Evolutionary conservation across 352 stramenopile species (phyloP).

Genomic region (Pythium plurisporium): DNA sequence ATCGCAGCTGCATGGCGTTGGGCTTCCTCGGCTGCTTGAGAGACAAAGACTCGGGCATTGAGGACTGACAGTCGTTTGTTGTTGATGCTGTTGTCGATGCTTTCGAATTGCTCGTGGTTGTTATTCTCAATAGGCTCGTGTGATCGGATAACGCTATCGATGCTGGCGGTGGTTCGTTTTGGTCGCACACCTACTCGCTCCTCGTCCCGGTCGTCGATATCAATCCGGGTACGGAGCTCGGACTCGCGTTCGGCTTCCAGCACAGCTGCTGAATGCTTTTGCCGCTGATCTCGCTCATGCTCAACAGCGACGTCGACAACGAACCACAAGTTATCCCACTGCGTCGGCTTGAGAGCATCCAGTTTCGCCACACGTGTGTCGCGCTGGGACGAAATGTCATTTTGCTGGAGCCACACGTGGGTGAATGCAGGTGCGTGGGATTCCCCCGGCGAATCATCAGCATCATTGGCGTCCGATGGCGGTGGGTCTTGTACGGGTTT

Average conservation of each 20-base stretch:
- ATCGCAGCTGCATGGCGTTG: constrained; percentile 45
- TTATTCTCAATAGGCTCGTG: neutral
- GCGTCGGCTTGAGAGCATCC: neutral
- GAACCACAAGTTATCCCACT: constrained; percentile 27
- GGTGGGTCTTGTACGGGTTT: neutral
- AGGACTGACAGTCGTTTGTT: constrained; percentile 12
- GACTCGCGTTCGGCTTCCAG: constrained; percentile 7
- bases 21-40: constrained; percentile 15
- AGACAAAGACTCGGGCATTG: constrained; percentile 9
- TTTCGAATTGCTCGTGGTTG: neutral
- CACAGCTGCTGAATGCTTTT: constrained; percentile 5
- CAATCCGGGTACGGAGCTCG: neutral
- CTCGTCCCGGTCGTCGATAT: constrained; percentile 4
- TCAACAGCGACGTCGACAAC: constrained; percentile 12
- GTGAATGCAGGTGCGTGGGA: neutral
- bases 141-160: too few relatives aligned
- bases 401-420: constrained; percentile 23
- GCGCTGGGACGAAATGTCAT: constrained; percentile 11
- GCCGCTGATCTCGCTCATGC: neutral
- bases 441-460: neutral
- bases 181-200: neutral
- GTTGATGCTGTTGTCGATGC: neutral
- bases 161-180: too few relatives aligned
- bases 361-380: neutral
- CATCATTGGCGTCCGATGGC: neutral